A percentile compares a stretch with the other conserved stretches of the same genome.
Evolutionary conservation across 148 eudicot genomes (phyloP).

Genomic region (Heliosperma pusillum): DNA sequence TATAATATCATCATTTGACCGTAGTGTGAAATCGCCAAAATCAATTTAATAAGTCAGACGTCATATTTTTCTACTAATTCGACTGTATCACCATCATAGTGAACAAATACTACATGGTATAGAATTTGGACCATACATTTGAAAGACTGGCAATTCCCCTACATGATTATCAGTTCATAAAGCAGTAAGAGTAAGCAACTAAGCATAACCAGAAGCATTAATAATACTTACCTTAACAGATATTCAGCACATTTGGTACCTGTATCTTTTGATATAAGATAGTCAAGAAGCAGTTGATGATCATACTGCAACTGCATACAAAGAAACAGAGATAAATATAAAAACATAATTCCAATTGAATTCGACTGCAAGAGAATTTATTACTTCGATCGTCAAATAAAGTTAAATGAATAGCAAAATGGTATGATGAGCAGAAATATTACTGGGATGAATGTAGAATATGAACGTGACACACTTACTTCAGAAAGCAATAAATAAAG

Average conservation of each 20-base stretch:
- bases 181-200: not conserved
- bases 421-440: conserved; percentile 2
- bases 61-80: not conserved
- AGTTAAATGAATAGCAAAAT: not conserved
- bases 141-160: not conserved
- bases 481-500: conserved; percentile 80
- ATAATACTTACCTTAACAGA: conserved; percentile 55
- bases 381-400: not conserved
- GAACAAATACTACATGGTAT: conserved; percentile 1
- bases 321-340: not conserved
- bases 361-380: not conserved
- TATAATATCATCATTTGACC: not conserved
- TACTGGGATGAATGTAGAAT: not conserved
- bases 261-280: conserved; percentile 83
- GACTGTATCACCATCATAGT: not conserved
- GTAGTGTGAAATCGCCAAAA: not conserved
- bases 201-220: not conserved
- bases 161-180: not conserved
- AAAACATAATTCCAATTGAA: no score
- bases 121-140: not conserved
- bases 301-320: conserved; percentile 77
- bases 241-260: conserved; percentile 84
- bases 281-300: conserved; percentile 92
- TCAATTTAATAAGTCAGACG: not conserved
- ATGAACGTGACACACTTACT: conserved; percentile 37